These are phyloP conservation scores for Raphanus sativus DNA, from an alignment of 345 rosid species.

Conservation along the genomic window DNA sequence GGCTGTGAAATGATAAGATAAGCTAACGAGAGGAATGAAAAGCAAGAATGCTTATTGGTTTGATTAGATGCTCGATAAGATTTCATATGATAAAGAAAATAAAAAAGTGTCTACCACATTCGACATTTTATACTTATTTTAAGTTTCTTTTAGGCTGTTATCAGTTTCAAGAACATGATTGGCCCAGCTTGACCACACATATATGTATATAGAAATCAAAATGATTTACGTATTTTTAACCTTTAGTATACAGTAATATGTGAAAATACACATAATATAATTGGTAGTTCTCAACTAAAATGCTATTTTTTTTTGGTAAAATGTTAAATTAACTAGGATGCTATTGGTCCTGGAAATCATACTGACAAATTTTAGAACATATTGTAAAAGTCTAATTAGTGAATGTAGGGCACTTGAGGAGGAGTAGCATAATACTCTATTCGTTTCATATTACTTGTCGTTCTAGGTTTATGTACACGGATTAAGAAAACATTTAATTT, in stretches of 20 bases:
- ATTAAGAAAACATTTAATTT: too few species aligned
- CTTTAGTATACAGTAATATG: not conserved
- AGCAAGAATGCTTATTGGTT: conserved; percentile 39
- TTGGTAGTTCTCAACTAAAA: not conserved
- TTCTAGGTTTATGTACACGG: too few species aligned
- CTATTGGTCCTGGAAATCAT: not conserved
- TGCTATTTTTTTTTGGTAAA: too few species aligned
- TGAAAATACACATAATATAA: not conserved
- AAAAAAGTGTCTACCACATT: conserved; percentile 17
- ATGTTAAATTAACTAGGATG: not conserved
- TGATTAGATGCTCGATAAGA: conserved; percentile 34
- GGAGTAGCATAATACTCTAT: not conserved
- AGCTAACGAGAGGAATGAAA: conserved; percentile 32
- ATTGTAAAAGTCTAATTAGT: not conserved
- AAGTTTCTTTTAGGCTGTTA: conserved; percentile 28
- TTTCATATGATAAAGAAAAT: conserved; percentile 7
- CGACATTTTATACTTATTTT: conserved; percentile 19
- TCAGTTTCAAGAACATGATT: conserved; percentile 25
- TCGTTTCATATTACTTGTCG: too few species aligned
- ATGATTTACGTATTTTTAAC: not conserved
- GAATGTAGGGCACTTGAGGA: not conserved
- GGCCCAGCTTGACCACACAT: conserved; percentile 22
- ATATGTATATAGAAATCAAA: not conserved
- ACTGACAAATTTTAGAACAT: not conserved
- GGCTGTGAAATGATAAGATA: conserved; percentile 36